phyloP scores from a whole-genome alignment of 345 rosid species.

The Tarenaya hassleriana region DNA sequence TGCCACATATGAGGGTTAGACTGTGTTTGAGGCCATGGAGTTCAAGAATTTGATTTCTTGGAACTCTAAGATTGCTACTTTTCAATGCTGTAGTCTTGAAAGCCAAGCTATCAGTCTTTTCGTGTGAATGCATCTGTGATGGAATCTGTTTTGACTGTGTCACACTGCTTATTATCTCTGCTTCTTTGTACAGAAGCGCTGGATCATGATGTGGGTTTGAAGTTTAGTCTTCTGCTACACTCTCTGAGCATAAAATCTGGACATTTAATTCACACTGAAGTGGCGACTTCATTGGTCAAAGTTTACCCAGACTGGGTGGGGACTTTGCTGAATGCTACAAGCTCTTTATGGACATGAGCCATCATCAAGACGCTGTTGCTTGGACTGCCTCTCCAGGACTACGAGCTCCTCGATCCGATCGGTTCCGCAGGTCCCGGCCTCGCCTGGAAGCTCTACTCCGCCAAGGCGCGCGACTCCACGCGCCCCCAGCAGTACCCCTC shows the following conservation, averaged over 20 bases:
- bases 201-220: conserved; percentile 31
- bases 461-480: conserved; percentile 62
- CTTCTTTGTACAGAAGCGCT: conserved; percentile 46
- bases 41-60: conserved; percentile 52
- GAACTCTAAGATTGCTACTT: conserved; percentile 79
- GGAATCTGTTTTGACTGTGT: conserved; percentile 66
- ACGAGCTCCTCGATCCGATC: conserved; percentile 89
- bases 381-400: conserved; percentile 94
- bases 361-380: conserved; percentile 44
- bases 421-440: conserved; percentile 99
- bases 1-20: conserved; percentile 47
- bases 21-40: conserved; percentile 46
- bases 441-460: conserved; percentile 84
- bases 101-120: conserved; percentile 41
- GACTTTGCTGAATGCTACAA: conserved; percentile 45
- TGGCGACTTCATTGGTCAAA: conserved; percentile 65
- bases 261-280: conserved; percentile 48
- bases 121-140: conserved; percentile 38
- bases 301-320: conserved; percentile 65
- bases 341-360: conserved; percentile 49
- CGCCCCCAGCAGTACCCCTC: conserved; percentile 82
- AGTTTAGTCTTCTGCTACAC: conserved; percentile 54
- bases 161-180: conserved; percentile 54
- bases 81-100: conserved; percentile 42
- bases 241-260: conserved; percentile 50